A percentile compares a stretch with the other conserved stretches of the same genome.
Conservation (phyloP, 2,329 filamentous ascomycete genomes). For the Pyrenochaeta sp. region DNA sequence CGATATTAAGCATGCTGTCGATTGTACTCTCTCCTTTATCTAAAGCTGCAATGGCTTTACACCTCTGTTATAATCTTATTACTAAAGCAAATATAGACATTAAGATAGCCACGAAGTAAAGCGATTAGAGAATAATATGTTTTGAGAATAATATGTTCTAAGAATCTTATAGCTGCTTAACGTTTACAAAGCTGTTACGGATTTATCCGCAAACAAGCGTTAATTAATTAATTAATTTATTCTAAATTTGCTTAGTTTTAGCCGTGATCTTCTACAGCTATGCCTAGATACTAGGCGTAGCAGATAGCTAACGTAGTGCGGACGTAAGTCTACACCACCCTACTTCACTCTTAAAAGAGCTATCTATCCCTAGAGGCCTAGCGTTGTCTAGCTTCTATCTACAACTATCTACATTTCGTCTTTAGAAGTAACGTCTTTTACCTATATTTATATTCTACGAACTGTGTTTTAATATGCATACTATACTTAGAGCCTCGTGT, state of each 20-base stretch:
- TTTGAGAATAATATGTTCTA: too few species aligned
- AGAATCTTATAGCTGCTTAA: too few species aligned
- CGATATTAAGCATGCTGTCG: too few species aligned
- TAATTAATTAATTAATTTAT: constrained; percentile 10
- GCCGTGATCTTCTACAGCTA: constrained; percentile 15
- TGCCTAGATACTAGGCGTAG: constrained; percentile 8
- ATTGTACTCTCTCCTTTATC: too few species aligned
- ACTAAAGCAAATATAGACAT: not conserved
- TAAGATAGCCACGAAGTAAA: too few species aligned
- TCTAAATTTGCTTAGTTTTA: constrained; percentile 14
- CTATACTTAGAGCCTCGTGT: constrained; percentile 5
- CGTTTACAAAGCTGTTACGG: too few species aligned
- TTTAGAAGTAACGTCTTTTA: constrained; percentile 14
- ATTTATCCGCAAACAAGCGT: not conserved
- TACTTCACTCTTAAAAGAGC: constrained; percentile 8
- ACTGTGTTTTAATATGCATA: constrained; percentile 6
- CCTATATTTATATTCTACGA: constrained; percentile 10
- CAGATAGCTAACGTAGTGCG: constrained; percentile 15
- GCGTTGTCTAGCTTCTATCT: constrained; percentile 12
- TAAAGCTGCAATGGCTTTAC: too few species aligned
- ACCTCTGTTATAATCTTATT: too few species aligned
- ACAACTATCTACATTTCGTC: constrained; percentile 10
- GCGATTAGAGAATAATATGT: too few species aligned
- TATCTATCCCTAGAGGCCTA: constrained; percentile 8
- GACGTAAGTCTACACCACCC: constrained; percentile 8